These are phyloP conservation scores for Trichoderma lentiforme DNA, from an alignment of 2,329 filamentous ascomycete genomes.

Conservation along the genomic window DNA sequence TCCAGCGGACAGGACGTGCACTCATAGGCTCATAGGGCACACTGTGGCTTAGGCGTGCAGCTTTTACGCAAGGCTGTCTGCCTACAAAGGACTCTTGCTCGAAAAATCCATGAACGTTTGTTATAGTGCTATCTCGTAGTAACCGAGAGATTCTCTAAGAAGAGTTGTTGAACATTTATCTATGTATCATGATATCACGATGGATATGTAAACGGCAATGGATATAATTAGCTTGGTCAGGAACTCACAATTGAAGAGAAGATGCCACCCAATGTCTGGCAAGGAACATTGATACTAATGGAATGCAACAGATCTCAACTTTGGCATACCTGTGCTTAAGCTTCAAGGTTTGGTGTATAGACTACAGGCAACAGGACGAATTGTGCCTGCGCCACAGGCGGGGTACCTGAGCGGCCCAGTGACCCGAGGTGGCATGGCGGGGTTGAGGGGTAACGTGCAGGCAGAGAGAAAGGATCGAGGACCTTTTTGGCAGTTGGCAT, in stretches of 20 bases:
- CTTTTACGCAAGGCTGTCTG: background rate
- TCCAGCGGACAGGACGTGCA: background rate
- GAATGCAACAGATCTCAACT: background rate
- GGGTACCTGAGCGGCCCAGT: conserved; percentile 10
- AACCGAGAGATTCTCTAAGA: background rate
- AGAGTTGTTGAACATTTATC: background rate
- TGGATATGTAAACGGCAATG: background rate
- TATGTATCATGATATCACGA: background rate
- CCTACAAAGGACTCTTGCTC: background rate
- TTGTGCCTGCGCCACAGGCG: conserved; percentile 19
- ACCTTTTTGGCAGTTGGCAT: background rate
- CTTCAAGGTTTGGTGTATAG: background rate
- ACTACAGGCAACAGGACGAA: background rate
- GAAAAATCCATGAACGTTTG: too few relatives aligned
- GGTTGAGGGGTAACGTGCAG: conserved; percentile 15
- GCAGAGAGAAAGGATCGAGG: background rate
- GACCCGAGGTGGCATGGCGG: conserved; percentile 14
- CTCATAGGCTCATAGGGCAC: background rate
- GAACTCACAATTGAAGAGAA: background rate
- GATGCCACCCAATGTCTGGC: background rate
- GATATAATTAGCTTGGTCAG: background rate
- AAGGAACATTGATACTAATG: background rate
- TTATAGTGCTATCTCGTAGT: background rate
- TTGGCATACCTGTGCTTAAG: background rate
- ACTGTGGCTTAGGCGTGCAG: conserved; percentile 1